These are phyloP conservation scores for Zymoseptoria crescenta DNA, from an alignment of 2,329 filamentous ascomycete species.

Conservation along the genomic window DNA sequence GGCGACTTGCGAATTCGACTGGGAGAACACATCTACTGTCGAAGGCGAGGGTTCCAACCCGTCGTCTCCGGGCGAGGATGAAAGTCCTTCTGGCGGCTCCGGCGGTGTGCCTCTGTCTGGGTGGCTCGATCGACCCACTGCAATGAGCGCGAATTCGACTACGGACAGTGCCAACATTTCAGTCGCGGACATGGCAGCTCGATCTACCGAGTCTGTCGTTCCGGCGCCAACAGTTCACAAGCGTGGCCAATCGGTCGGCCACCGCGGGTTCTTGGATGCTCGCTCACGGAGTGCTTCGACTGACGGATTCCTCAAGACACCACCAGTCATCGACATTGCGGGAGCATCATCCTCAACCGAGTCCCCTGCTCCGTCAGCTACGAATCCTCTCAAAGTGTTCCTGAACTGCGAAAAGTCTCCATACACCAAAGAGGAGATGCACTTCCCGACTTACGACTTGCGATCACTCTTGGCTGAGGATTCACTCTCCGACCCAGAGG, in stretches of 20 bases:
- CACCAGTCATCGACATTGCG: constrained; percentile 5
- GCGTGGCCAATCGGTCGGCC: constrained; percentile 24
- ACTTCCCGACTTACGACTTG: constrained; percentile 10
- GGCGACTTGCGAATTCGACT: constrained; percentile 54
- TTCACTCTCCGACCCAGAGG: neutral
- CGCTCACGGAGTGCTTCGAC: constrained; percentile 13
- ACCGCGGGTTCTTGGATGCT: constrained; percentile 26
- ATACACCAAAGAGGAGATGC: constrained; percentile 3
- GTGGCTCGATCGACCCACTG: constrained; percentile 13
- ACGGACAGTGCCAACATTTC: neutral
- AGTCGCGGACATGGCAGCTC: neutral
- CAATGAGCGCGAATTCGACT: constrained; percentile 3
- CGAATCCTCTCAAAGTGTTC: neutral
- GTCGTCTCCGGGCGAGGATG: constrained; percentile 9
- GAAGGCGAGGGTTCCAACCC: constrained; percentile 7
- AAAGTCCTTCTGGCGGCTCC: constrained; percentile 7
- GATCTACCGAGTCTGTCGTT: constrained; percentile 1
- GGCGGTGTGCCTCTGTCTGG: constrained; percentile 16
- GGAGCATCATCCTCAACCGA: neutral
- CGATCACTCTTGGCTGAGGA: constrained; percentile 9
- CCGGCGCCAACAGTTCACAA: constrained; percentile 7
- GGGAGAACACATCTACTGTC: constrained; percentile 31
- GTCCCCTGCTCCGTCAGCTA: neutral
- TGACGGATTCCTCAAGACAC: constrained; percentile 9
- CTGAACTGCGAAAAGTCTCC: constrained; percentile 7